Evolutionary conservation across 306 rosid genomes (phyloP).

Genomic region (Cajanus cajan): DNA sequence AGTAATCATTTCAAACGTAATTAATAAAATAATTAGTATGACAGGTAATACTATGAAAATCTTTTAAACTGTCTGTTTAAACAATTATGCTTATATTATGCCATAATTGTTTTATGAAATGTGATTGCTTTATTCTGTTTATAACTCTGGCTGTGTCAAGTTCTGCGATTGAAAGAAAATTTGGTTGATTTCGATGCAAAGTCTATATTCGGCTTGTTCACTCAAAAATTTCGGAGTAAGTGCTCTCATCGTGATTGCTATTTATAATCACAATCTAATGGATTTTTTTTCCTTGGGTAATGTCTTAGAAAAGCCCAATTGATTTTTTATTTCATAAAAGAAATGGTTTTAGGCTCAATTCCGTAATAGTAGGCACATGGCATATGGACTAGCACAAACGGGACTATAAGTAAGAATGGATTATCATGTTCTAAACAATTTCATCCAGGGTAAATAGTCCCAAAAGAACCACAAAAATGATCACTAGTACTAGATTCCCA

Average conservation of each 20-base stretch:
- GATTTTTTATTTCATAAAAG: not conserved
- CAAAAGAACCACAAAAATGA: not conserved
- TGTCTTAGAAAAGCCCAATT: not conserved
- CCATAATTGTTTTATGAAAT: not conserved
- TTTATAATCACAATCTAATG: not conserved
- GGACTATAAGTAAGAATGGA: not conserved
- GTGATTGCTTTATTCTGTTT: not conserved
- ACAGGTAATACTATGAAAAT: not conserved
- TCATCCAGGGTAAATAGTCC: not conserved
- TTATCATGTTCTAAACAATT: not conserved
- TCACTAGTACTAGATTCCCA: not conserved
- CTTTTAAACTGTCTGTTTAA: not conserved
- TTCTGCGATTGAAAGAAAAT: not conserved
- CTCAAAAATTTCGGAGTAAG: not conserved
- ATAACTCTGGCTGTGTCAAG: not conserved
- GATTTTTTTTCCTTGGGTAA: not conserved
- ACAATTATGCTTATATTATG: not conserved
- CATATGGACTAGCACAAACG: not conserved
- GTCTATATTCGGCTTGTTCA: not conserved
- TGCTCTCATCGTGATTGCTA: not conserved
- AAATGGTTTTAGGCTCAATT: not conserved
- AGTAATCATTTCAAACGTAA: too few relatives aligned
- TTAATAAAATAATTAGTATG: not conserved
- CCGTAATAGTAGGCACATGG: not conserved
- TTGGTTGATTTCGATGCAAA: not conserved